These are phyloP conservation scores for Trametes villosa DNA, from an alignment of 768 basidiomycete species.

Conservation along the genomic window DNA sequence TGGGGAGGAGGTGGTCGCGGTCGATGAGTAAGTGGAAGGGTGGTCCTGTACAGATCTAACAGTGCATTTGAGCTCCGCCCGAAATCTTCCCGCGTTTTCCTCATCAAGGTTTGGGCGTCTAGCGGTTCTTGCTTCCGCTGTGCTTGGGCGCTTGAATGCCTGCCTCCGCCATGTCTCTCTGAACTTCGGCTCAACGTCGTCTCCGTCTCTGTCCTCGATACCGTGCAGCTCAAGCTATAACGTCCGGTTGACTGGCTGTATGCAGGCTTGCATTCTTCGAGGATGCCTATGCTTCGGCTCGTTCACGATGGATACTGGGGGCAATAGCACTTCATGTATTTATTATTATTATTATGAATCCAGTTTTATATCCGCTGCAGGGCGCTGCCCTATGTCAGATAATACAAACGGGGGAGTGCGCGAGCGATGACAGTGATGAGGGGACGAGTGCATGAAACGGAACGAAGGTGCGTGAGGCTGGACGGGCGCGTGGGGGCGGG, in stretches of 20 bases:
- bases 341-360: background rate
- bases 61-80: slow-evolving; percentile 12
- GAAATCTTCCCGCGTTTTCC: background rate
- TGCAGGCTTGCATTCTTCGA: too few species aligned
- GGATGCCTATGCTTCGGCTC: too few species aligned
- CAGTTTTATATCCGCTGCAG: background rate
- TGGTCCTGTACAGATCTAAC: slow-evolving; percentile 29
- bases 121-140: background rate
- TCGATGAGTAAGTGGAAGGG: slow-evolving; percentile 33
- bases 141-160: background rate
- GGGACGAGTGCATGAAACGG: background rate
- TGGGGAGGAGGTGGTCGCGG: slow-evolving; percentile 42
- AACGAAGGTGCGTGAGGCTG: background rate
- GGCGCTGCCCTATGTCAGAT: background rate
- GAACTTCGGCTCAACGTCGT: too few species aligned
- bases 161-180: background rate
- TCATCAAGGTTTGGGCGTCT: background rate
- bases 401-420: background rate
- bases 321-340: background rate
- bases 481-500: background rate
- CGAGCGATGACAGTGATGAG: background rate
- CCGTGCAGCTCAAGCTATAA: too few species aligned
- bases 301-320: too few species aligned
- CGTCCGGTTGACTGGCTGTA: too few species aligned
- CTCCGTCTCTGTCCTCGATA: too few species aligned